phyloP scores from a whole-genome alignment of 1,284 basidiomycete species.

The Cryptococcus sp. region DNA sequence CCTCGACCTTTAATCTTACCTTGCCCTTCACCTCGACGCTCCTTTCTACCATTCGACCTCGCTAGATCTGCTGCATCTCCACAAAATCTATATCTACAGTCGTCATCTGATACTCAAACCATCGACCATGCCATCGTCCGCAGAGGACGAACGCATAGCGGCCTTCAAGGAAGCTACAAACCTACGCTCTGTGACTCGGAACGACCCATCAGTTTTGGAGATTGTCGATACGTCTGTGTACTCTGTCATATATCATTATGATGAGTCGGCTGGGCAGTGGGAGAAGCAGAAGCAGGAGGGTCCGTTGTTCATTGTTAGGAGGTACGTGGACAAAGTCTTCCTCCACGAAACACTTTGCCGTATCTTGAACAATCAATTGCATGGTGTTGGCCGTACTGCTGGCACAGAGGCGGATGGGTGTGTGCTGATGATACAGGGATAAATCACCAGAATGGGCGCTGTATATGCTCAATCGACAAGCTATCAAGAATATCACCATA shows the following conservation, averaged over 20 bases:
- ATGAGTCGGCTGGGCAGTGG: constrained; percentile 30
- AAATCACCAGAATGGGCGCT: constrained; percentile 38
- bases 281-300: constrained; percentile 44
- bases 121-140: background rate
- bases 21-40: too few species aligned
- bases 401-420: background rate
- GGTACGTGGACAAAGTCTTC: constrained; percentile 19
- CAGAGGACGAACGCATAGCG: constrained; percentile 9
- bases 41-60: too few species aligned
- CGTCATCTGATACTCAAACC: too few species aligned
- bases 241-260: constrained; percentile 36
- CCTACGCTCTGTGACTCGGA: constrained; percentile 32
- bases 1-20: too few species aligned
- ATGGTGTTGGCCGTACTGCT: background rate
- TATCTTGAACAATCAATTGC: background rate
- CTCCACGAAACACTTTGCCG: background rate
- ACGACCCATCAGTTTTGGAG: constrained; percentile 29
- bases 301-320: constrained; percentile 35
- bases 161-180: constrained; percentile 27
- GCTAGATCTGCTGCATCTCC: too few species aligned
- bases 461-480: constrained; percentile 40
- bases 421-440: constrained; percentile 14
- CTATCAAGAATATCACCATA: constrained; percentile 36
- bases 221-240: constrained; percentile 39
- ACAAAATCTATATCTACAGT: background rate